phyloP scores from a whole-genome alignment of 2,329 filamentous ascomycete genomes.

The Colletotrichum ledebouriae region DNA sequence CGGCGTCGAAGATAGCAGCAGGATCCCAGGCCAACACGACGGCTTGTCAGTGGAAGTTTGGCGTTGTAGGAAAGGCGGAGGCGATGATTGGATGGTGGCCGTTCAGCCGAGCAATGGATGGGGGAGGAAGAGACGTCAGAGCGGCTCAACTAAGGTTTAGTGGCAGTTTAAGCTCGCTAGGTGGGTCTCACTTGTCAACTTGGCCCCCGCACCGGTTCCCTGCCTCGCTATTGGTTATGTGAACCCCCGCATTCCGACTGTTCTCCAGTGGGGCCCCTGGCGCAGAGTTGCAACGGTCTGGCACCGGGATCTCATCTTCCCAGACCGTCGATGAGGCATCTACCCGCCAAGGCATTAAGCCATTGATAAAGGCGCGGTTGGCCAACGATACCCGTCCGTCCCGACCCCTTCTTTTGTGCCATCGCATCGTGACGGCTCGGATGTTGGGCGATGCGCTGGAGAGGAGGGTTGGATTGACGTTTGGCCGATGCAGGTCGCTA shows the following conservation, averaged over 20 bases:
- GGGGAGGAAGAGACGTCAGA: slow-evolving; percentile 22
- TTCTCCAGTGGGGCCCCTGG: slow-evolving; percentile 3
- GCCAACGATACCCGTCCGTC: background rate
- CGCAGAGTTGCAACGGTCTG: slow-evolving; percentile 18
- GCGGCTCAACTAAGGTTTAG: slow-evolving; percentile 44
- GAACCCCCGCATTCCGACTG: slow-evolving; percentile 10
- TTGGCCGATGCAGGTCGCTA: slow-evolving; percentile 26
- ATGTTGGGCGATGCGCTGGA: slow-evolving; percentile 11
- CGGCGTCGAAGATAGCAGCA: background rate
- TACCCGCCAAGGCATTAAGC: slow-evolving; percentile 29
- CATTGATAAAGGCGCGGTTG: background rate
- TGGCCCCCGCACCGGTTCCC: background rate
- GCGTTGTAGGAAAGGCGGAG: background rate
- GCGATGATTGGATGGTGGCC: background rate
- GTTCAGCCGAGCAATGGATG: too few species aligned
- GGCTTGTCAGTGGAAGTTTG: background rate
- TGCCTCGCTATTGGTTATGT: slow-evolving; percentile 9
- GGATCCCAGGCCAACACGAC: background rate
- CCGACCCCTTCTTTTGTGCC: background rate
- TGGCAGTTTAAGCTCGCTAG: slow-evolving; percentile 7
- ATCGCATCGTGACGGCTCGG: slow-evolving; percentile 7
- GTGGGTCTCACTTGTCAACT: background rate
- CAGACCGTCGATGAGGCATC: slow-evolving; percentile 34
- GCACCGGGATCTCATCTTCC: slow-evolving; percentile 29
- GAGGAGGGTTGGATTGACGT: slow-evolving; percentile 24